Base-by-base conservation (phyloP, 2,329 filamentous ascomycete species). In the Cladosporium velox region DNA sequence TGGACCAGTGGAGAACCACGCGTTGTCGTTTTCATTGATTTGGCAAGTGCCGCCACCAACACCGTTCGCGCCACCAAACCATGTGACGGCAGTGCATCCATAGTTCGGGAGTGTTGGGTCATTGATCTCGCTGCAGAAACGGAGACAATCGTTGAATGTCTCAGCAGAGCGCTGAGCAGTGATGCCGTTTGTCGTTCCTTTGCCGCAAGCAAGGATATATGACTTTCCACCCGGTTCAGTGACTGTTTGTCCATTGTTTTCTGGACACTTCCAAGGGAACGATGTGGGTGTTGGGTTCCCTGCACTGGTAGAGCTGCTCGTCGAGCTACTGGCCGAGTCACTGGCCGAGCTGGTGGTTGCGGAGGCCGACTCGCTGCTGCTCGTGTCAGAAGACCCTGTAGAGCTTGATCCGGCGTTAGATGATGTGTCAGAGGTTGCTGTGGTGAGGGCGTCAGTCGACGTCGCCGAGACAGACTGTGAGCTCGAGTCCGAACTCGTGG, bases 181-280 rank as follows among this genome's bases (percentile, higher is more conserved):
- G 21, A 63, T 63, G 32, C 55, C 55, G 32, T 30, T 47, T 15
- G 44, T 57, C 26, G 49, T 57, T 14, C 52, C 35, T n/a, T 47
- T 38, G n/a, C 61, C 61, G 26, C 61, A 64, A 47, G 34, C 61
- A 44, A 64, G 34, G 11, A 64, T 57, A 26, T 64, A 64, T 15
- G 34, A 41, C 18, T 64, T 30, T 44, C 61, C 61, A 4, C 24
- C 32, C 6, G 61, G 35, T 8, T 34, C 51, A 8, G 34, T 57
- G 24, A 64, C 51, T 26, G 26, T 47, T 24, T 47, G 51, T 8
- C 61, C 51, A 14, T 57, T 15, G 26, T 64, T 55, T 18, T 41
- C 34, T 4, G 51, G 61, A 18, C 61, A 64, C 11, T 55, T 47
- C 41, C 41, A 47, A 30, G 49, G 49, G 24, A 54, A 57, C 5